Percentiles rank a stretch among this genome's conserved stretches.
phyloP scores from a whole-genome alignment of 2,329 filamentous ascomycete genomes.

The Akanthomyces uredinophilus region DNA sequence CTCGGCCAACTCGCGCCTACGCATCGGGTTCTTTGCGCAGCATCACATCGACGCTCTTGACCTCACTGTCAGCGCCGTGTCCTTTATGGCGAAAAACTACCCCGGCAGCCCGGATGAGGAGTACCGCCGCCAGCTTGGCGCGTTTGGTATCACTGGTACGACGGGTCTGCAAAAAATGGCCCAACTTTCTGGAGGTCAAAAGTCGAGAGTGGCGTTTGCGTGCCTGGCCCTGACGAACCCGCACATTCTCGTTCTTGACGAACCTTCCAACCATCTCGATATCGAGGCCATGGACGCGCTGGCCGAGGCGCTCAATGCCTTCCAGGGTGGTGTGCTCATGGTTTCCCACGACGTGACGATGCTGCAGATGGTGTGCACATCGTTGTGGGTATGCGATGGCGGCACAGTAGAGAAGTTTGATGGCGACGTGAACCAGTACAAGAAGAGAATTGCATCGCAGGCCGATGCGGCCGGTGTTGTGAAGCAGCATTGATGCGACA shows the following conservation, averaged over 20 bases:
- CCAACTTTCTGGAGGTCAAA: conserved; percentile 91
- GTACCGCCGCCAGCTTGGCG: conserved; percentile 90
- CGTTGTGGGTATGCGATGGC: conserved; percentile 92
- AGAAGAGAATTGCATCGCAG: conserved; percentile 90
- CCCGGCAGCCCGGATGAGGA: conserved; percentile 92
- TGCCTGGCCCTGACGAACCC: conserved; percentile 90
- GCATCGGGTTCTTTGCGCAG: conserved; percentile 95
- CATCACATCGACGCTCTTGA: conserved; percentile 97
- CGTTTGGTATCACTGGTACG: conserved; percentile 85
- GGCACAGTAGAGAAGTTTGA: conserved; percentile 95
- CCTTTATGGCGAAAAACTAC: conserved; percentile 92
- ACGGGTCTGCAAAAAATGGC: conserved; percentile 96
- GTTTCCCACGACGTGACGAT: conserved; percentile 99
- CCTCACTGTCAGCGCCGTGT: conserved; percentile 80
- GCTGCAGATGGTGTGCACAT: conserved; percentile 92
- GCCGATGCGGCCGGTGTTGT: conserved; percentile 86
- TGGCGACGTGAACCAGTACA: conserved; percentile 93
- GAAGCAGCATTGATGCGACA: conserved; percentile 47
- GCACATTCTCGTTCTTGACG: conserved; percentile 95
- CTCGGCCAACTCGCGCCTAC: conserved; percentile 79
- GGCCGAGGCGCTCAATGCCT: conserved; percentile 73
- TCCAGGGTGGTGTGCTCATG: conserved; percentile 95
- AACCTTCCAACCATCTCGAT: conserved; percentile 97
- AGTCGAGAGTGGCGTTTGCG: conserved; percentile 97
- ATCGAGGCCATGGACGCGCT: conserved; percentile 99